A percentile compares a stretch with the other conserved stretches of the same genome.
These are phyloP conservation scores for Phytophthora ohioensis DNA, from an alignment of 352 stramenopile genomes.

Conservation along the genomic window DNA sequence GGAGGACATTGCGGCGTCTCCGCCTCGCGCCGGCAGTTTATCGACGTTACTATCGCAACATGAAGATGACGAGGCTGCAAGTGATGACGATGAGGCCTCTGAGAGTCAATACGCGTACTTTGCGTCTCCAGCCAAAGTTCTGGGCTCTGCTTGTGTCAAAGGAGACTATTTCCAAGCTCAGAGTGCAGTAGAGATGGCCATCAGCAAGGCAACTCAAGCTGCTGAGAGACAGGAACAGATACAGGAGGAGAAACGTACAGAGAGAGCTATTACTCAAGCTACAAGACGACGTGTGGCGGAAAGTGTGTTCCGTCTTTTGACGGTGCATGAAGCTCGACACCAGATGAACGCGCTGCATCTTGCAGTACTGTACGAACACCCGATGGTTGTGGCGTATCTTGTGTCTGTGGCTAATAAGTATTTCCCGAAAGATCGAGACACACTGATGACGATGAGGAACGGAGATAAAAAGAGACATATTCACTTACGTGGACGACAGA, in stretches of 20 bases:
- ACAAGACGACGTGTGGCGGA: constrained; percentile 30
- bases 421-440: constrained; percentile 33
- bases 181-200: constrained; percentile 65
- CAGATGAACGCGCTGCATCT: constrained; percentile 83
- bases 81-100: constrained; percentile 41
- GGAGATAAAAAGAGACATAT: constrained; percentile 28
- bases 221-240: constrained; percentile 32
- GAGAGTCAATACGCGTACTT: constrained; percentile 60
- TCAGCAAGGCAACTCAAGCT: constrained; percentile 42
- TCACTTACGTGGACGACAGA: constrained; percentile 12
- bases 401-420: constrained; percentile 56
- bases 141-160: constrained; percentile 79
- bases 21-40: constrained; percentile 26
- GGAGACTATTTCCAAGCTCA: constrained; percentile 80
- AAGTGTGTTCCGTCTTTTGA: constrained; percentile 64
- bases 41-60: constrained; percentile 27
- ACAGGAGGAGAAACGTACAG: constrained; percentile 27
- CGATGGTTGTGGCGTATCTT: constrained; percentile 66
- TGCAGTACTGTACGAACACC: constrained; percentile 81
- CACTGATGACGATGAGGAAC: constrained; percentile 2
- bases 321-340: constrained; percentile 68
- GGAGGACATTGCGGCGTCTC: constrained; percentile 19
- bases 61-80: constrained; percentile 23
- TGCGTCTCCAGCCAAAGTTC: constrained; percentile 66
- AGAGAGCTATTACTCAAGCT: constrained; percentile 8